Evolutionary conservation across 2,329 filamentous ascomycete species (phyloP), one percentile per base, ranked within the genome.

Genomic region (Didymella pinodella): DNA sequence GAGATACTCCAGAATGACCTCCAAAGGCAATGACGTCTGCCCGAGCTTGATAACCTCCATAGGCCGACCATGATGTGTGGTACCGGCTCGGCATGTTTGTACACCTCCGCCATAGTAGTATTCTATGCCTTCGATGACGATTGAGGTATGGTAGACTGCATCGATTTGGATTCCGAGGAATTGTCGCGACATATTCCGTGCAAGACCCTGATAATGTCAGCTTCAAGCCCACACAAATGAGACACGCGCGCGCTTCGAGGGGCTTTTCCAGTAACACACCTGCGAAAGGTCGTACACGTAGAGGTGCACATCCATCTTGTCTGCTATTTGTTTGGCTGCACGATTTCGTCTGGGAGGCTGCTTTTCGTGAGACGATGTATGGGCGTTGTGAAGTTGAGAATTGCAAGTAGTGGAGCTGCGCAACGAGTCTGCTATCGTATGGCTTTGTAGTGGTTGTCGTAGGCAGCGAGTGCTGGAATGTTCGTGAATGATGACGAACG

Each of bases 71-170:
- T 97, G 89, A 74, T 98, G 94, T 1, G 93, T 97, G 11, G 86
- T 84, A 0, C 93, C 93, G 0, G 95, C 92, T 10, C 82, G 79
- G 60, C 94, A 92, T 53, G 88, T 88, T 69, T 96, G 91, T 51
- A 98, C 90, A 54, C 92, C 92, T 54, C 91, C 88, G 60, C 96
- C 94, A 67, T 93, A 98, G 69, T 94, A 88, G 76, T 96, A 97
- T 78, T 99, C 95, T 49, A 90, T 85, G n/a, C 89, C 88, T 51
- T 88, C 86, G 38, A 98, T 83, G 41, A 97, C 89, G 53, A 99
- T 88, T 0, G 93, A 92, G 0, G 95, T 98, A 76, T 99, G 95
- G 68, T 98, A 98, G 52, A 99, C 87, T 53, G 95, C 95, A 76
- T 98, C 94, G 48, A 97, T 91, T 51, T 90, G 87, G 1, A 83